Percentiles rank a stretch among this genome's conserved stretches.
Conservation (phyloP, 768 basidiomycete genomes). For the Agrocybe praecox region DNA sequence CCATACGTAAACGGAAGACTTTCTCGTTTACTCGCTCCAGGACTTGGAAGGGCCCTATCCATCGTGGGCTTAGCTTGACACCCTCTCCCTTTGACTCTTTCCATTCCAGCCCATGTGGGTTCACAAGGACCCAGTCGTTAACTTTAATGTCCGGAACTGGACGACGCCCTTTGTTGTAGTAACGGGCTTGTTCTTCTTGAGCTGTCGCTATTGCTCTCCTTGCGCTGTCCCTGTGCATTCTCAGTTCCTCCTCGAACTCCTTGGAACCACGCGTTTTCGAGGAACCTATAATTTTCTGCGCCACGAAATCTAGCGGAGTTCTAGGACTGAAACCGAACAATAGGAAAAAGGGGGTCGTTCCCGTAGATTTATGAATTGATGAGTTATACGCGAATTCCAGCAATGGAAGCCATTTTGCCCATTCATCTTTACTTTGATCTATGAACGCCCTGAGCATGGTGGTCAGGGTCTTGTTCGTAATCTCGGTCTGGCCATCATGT, state of each 20-base stretch:
- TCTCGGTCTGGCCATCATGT: background rate
- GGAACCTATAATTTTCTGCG: background rate
- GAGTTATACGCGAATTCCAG: background rate
- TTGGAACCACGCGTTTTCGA: background rate
- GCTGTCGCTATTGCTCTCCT: background rate
- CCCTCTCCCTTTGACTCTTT: background rate
- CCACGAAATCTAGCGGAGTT: background rate
- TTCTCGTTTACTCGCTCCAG: background rate
- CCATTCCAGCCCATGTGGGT: background rate
- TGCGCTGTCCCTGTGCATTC: background rate
- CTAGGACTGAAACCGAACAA: background rate
- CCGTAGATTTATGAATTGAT: background rate
- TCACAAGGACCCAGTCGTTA: background rate
- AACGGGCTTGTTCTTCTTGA: background rate
- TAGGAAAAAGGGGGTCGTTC: background rate
- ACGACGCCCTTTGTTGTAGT: background rate
- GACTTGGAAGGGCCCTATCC: constrained; percentile 5
- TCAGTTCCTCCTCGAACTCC: background rate
- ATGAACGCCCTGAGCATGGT: background rate
- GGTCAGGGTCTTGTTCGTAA: background rate
- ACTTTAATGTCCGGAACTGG: background rate
- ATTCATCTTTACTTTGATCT: background rate
- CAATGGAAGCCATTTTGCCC: background rate
- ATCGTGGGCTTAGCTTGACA: background rate
- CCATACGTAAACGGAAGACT: background rate